phyloP scores from a whole-genome alignment of 768 basidiomycete genomes.

The Pleurotus eryngii region DNA sequence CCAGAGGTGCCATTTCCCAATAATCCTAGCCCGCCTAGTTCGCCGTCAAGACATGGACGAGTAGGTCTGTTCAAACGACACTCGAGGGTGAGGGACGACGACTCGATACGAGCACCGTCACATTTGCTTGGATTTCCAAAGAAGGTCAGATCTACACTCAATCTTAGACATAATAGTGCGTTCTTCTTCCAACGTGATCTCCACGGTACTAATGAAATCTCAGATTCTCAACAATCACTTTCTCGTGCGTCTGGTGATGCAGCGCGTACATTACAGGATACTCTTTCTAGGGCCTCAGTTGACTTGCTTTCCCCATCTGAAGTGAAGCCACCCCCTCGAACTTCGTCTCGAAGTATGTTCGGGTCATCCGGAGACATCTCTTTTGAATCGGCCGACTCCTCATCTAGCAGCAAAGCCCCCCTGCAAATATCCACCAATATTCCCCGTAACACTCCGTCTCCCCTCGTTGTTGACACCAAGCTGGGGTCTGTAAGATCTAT shows the following conservation, averaged over 20 bases:
- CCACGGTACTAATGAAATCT: neutral
- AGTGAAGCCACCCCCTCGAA: neutral
- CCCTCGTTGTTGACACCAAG: conserved; percentile 29
- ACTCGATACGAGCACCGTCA: conserved; percentile 31
- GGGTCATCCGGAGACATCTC: conserved; percentile 12
- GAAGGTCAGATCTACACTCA: conserved; percentile 47
- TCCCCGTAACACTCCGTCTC: conserved; percentile 27
- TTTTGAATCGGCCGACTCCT: conserved; percentile 8
- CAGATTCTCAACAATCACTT: conserved; percentile 33
- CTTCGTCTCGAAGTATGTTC: neutral
- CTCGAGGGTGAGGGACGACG: conserved; percentile 44
- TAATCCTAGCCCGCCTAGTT: conserved; percentile 41
- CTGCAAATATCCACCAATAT: conserved; percentile 13
- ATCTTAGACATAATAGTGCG: conserved; percentile 35
- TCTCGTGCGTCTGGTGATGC: conserved; percentile 16
- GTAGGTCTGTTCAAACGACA: conserved; percentile 53
- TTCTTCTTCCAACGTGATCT: conserved; percentile 1
- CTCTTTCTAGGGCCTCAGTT: neutral
- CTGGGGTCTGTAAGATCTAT: conserved; percentile 67
- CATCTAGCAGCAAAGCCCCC: conserved; percentile 10
- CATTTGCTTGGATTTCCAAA: conserved; percentile 39
- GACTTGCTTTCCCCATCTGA: neutral
- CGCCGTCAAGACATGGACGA: conserved; percentile 46
- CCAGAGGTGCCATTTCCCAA: conserved; percentile 19
- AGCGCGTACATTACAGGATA: conserved; percentile 12